Percentiles rank a stretch among this genome's conserved stretches.
Evolutionary conservation across 768 basidiomycete genomes (phyloP).

Genomic region (Boletellus emodensis): DNA sequence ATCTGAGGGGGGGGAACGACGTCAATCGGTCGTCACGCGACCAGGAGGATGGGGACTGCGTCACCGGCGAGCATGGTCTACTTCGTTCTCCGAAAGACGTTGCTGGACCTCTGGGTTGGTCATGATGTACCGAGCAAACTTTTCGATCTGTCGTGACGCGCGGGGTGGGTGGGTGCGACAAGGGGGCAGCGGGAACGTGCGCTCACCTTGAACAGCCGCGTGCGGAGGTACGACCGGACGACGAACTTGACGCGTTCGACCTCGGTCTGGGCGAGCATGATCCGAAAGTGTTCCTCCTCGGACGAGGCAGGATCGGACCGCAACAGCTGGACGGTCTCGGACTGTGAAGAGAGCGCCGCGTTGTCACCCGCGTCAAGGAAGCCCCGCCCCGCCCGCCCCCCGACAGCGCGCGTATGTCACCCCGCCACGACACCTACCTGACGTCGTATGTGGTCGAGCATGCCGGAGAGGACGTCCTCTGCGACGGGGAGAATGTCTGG

Average conservation of each 20-base stretch:
- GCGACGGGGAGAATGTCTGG: conserved; percentile 77
- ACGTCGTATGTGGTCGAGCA: conserved; percentile 74
- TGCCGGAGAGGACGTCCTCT: conserved; percentile 56
- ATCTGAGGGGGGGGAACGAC: conserved; percentile 39
- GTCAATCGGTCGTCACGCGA: not conserved
- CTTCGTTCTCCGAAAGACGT: conserved; percentile 79
- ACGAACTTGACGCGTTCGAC: conserved; percentile 93
- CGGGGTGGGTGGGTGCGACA: not conserved
- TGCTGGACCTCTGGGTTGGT: conserved; percentile 67
- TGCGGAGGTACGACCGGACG: conserved; percentile 84
- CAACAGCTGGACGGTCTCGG: conserved; percentile 70
- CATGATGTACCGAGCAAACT: conserved; percentile 76
- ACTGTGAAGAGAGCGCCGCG: conserved; percentile 39
- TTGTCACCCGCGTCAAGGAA: not conserved
- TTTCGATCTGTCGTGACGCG: conserved; percentile 64
- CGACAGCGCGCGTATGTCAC: no score
- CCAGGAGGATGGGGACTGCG: not conserved
- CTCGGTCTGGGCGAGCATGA: conserved; percentile 92
- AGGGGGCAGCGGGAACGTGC: no score
- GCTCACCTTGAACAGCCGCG: conserved; percentile 78
- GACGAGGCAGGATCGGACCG: conserved; percentile 79
- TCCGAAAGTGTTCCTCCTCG: conserved; percentile 90
- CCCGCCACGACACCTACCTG: conserved; percentile 53
- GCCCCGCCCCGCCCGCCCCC: not conserved
- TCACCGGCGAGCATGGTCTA: conserved; percentile 75